A percentile compares a stretch with the other conserved stretches of the same genome.
These are phyloP conservation scores for Fusarium subglutinans DNA, from an alignment of 2,329 filamentous ascomycete species.

Conservation along the genomic window DNA sequence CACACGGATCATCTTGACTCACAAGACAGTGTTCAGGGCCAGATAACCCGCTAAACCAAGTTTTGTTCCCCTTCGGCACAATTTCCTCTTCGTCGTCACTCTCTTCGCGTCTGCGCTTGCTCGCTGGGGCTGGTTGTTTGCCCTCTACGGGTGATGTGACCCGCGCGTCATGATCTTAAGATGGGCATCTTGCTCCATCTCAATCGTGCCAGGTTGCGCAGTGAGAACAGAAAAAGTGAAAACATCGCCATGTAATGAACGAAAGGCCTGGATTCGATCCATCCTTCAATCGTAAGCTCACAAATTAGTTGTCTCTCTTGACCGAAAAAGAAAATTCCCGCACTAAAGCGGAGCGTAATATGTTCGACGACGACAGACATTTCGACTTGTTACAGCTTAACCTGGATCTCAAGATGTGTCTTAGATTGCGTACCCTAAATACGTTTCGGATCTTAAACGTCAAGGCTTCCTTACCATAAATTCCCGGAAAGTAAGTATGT, in stretches of 20 bases:
- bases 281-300: not conserved
- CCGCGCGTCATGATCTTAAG: not conserved
- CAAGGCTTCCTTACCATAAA: too few relatives aligned
- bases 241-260: not conserved
- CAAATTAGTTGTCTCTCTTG: not conserved
- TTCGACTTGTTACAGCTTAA: not conserved
- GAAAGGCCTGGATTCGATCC: not conserved
- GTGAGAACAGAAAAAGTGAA: not conserved
- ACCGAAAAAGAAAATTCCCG: not conserved
- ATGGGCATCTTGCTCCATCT: not conserved
- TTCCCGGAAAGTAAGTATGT: too few relatives aligned
- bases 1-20: not conserved
- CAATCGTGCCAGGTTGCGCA: not conserved
- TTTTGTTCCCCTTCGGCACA: accelerated
- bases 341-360: not conserved
- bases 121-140: not conserved
- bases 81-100: not conserved
- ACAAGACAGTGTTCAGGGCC: not conserved
- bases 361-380: not conserved
- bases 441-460: too few relatives aligned
- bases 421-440: too few relatives aligned
- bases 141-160: not conserved
- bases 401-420: not conserved
- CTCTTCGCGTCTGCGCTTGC: not conserved
- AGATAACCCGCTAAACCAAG: too few relatives aligned